These are phyloP conservation scores for Malus fusca DNA, from an alignment of 306 rosid species.

Conservation along the genomic window DNA sequence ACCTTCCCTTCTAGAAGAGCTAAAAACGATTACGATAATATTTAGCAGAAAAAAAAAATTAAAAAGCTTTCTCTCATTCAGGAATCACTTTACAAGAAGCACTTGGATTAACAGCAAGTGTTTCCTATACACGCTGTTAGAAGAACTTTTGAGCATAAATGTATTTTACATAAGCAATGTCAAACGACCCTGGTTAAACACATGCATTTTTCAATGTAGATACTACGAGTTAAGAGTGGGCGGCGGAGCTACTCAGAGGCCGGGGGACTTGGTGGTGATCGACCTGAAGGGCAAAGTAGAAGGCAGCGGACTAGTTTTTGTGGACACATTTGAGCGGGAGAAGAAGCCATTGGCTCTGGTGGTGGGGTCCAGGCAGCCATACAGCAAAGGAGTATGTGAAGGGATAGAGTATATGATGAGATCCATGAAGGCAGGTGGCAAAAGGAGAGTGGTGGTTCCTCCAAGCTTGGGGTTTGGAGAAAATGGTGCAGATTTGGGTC, in stretches of 20 bases:
- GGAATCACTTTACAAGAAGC: too few species aligned
- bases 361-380: constrained; percentile 79
- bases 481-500: constrained; percentile 74
- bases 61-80: too few species aligned
- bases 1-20: too few species aligned
- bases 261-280: constrained; percentile 79
- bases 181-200: neutral
- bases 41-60: too few species aligned
- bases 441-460: constrained; percentile 67
- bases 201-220: constrained; percentile 12
- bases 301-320: constrained; percentile 58
- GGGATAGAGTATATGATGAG: constrained; percentile 65
- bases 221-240: constrained; percentile 67
- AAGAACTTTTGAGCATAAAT: too few species aligned
- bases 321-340: constrained; percentile 66
- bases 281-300: constrained; percentile 54
- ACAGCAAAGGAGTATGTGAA: constrained; percentile 84
- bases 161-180: rapidly evolving
- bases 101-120: too few species aligned
- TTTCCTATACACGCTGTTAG: too few species aligned
- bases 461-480: constrained; percentile 72
- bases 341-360: constrained; percentile 76
- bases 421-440: constrained; percentile 84
- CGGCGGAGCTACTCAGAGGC: constrained; percentile 59
- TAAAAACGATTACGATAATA: too few species aligned